A percentile compares a stretch with the other conserved stretches of the same genome.
Conservation (phyloP, 768 basidiomycete genomes). For the Epithele typhae region DNA sequence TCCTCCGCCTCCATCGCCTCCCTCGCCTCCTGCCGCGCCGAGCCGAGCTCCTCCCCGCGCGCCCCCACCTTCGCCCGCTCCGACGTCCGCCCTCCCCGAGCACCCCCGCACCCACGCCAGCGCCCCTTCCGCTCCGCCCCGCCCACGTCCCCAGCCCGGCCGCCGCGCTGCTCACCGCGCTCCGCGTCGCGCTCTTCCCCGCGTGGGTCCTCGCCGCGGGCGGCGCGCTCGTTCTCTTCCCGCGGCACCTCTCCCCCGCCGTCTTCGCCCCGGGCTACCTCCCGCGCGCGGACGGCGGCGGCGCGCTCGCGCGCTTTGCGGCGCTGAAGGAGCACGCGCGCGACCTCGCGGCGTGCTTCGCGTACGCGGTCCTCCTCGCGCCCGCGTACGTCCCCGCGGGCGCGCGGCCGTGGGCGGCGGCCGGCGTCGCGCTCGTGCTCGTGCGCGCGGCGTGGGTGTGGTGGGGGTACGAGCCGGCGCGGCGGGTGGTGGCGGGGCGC, state of each 20-base stretch:
- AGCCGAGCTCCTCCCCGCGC: neutral
- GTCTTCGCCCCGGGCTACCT: slow-evolving; percentile 28
- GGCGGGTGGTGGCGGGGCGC: too few relatives aligned
- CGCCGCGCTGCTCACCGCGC: too few relatives aligned
- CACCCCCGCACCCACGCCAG: too few relatives aligned
- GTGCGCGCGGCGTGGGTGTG: slow-evolving; percentile 28
- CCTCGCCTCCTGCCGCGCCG: neutral
- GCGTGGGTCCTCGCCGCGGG: slow-evolving; percentile 35
- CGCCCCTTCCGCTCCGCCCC: neutral
- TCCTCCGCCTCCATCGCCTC: too few relatives aligned
- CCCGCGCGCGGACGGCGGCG: slow-evolving; percentile 24
- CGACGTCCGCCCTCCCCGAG: neutral
- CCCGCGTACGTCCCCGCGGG: slow-evolving; percentile 17
- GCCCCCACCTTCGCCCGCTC: neutral
- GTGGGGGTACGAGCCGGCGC: slow-evolving; percentile 10
- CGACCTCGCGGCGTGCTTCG: too few relatives aligned
- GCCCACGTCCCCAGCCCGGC: neutral
- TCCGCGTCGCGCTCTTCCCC: slow-evolving; percentile 21
- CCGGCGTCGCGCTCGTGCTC: slow-evolving; percentile 5
- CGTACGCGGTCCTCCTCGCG: slow-evolving; percentile 23
- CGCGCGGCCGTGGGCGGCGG: neutral
- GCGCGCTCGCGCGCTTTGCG: slow-evolving; percentile 36
- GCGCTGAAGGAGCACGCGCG: too few relatives aligned
- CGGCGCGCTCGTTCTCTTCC: slow-evolving; percentile 27
- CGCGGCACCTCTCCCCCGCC: slow-evolving; percentile 23